Percentiles rank a stretch among this genome's conserved stretches.
phyloP scores from a whole-genome alignment of 441 rosid genomes.

The Pelargonium cotyledonis region DNA sequence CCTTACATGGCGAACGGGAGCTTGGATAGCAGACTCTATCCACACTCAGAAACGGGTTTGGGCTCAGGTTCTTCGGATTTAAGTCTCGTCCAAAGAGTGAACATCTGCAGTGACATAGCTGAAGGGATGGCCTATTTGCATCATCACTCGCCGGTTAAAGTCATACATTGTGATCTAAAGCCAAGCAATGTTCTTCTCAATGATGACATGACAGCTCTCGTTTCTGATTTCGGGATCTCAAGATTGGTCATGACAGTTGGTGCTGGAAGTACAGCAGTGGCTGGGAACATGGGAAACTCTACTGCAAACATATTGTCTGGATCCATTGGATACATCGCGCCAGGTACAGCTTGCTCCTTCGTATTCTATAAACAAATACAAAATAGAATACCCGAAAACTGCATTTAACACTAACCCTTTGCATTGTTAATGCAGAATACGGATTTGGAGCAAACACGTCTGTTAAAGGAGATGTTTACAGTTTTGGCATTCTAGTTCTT shows the following conservation, averaged over 20 bases:
- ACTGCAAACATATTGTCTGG: constrained; percentile 45
- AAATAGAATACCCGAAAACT: not conserved
- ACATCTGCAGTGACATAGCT: constrained; percentile 36
- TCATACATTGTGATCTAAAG: constrained; percentile 41
- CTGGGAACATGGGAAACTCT: constrained; percentile 42
- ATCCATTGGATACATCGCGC: constrained; percentile 41
- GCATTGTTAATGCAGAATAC: constrained; percentile 29
- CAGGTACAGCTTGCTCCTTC: too few species aligned
- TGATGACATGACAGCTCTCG: constrained; percentile 40
- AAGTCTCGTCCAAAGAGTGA: constrained; percentile 31
- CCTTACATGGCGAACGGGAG: constrained; percentile 40
- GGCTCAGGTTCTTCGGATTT: constrained; percentile 31
- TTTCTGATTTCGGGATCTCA: constrained; percentile 40
- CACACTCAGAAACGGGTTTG: constrained; percentile 19
- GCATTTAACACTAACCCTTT: not conserved
- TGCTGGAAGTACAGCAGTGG: too few species aligned
- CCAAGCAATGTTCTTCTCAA: constrained; percentile 45
- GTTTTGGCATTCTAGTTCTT: constrained; percentile 38
- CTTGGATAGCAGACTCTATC: constrained; percentile 33
- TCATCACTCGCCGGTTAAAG: constrained; percentile 34
- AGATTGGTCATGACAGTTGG: constrained; percentile 34
- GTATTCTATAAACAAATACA: too few species aligned
- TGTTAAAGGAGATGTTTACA: constrained; percentile 36
- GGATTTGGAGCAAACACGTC: constrained; percentile 34
- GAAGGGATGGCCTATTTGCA: constrained; percentile 45